Percentiles rank a stretch among this genome's conserved stretches.
Evolutionary conservation across 1,284 basidiomycete species (phyloP).

Genomic region (Pseudozyma hubeiensis): DNA sequence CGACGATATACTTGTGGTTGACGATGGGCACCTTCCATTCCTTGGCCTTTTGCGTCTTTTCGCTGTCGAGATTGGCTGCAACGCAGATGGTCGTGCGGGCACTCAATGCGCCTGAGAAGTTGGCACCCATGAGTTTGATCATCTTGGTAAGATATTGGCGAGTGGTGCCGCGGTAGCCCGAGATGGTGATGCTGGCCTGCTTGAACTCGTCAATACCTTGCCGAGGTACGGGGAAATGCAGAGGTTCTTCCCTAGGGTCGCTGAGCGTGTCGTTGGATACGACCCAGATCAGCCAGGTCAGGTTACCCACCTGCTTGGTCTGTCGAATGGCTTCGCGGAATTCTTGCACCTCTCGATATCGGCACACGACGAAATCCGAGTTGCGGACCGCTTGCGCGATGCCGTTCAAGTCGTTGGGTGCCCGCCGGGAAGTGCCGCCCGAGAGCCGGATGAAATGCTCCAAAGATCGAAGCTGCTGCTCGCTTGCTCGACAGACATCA

Average conservation of each 20-base stretch:
- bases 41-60: slow-evolving; percentile 79
- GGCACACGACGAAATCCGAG: slow-evolving; percentile 78
- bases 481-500: slow-evolving; percentile 49
- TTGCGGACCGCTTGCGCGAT: slow-evolving; percentile 55
- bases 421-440: slow-evolving; percentile 38
- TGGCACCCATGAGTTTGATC: slow-evolving; percentile 80
- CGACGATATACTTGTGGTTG: slow-evolving; percentile 89
- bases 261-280: slow-evolving; percentile 76
- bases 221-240: slow-evolving; percentile 75
- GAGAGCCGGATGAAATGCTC: slow-evolving; percentile 62
- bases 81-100: slow-evolving; percentile 79
- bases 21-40: slow-evolving; percentile 86
- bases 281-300: slow-evolving; percentile 84
- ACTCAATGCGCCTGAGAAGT: slow-evolving; percentile 82
- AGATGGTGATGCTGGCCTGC: slow-evolving; percentile 80
- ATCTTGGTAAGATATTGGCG: slow-evolving; percentile 87
- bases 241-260: slow-evolving; percentile 77
- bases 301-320: slow-evolving; percentile 78
- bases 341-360: slow-evolving; percentile 76
- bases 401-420: slow-evolving; percentile 38
- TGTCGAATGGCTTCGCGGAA: slow-evolving; percentile 78
- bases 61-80: slow-evolving; percentile 82
- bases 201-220: slow-evolving; percentile 67
- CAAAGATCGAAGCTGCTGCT: slow-evolving; percentile 67
- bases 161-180: slow-evolving; percentile 85